phyloP scores from a whole-genome alignment of 2,329 filamentous ascomycete genomes.

The Ophiocordyceps camponoti-saundersi region DNA sequence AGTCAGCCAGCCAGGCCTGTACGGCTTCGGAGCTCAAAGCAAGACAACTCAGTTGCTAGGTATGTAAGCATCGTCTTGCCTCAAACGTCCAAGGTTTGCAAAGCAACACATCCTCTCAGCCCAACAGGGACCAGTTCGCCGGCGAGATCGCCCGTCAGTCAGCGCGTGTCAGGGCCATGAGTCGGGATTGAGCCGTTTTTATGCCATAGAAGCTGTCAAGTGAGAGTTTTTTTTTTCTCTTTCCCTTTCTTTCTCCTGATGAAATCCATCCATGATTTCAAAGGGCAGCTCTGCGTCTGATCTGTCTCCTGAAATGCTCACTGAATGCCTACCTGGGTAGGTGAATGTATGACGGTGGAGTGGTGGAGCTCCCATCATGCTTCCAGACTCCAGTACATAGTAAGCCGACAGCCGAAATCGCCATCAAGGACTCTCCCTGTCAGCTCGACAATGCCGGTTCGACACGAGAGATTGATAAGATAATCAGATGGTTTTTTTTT shows the following conservation, averaged over 20 bases:
- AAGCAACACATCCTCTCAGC: neutral
- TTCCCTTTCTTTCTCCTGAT: too few species aligned
- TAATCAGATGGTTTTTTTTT: conserved; percentile 2
- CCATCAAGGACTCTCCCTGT: too few species aligned
- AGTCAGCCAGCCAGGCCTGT: neutral
- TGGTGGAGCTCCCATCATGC: too few species aligned
- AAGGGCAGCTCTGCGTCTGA: neutral
- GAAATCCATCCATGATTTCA: neutral
- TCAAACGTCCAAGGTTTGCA: neutral
- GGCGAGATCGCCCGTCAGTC: neutral
- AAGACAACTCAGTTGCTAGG: too few species aligned
- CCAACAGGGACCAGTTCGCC: neutral
- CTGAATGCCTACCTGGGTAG: neutral
- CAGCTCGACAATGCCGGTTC: neutral
- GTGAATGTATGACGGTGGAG: too few species aligned
- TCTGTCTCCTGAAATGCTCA: neutral
- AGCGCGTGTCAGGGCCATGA: neutral
- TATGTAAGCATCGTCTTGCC: neutral
- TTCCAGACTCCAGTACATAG: too few species aligned
- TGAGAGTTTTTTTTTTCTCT: too few species aligned
- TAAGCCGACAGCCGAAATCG: too few species aligned
- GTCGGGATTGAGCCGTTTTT: too few species aligned
- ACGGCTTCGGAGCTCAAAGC: neutral
- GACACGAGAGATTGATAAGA: conserved; percentile 3
- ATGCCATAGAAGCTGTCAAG: too few species aligned